phyloP scores from a whole-genome alignment of 176 grass and related monocot species.

The Pontederia crassipes region DNA sequence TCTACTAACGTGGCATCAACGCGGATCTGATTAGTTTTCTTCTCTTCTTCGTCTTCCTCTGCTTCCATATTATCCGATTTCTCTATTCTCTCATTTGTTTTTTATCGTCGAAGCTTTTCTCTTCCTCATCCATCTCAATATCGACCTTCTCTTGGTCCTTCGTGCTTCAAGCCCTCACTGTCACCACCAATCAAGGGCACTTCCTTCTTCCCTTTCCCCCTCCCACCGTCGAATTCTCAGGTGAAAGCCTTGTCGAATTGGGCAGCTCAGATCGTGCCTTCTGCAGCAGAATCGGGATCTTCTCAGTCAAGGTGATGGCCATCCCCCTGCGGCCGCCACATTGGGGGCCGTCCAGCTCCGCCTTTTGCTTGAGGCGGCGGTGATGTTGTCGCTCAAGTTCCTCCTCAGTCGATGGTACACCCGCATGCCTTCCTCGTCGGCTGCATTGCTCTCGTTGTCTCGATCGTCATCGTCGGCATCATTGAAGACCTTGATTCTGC shows the following conservation, averaged over 20 bases:
- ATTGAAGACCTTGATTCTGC: conserved; percentile 78
- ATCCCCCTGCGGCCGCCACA: conserved; percentile 17
- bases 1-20: no score
- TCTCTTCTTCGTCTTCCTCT: conserved; percentile 28
- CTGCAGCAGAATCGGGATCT: conserved; percentile 23
- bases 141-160: conserved; percentile 1
- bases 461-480: conserved; percentile 12
- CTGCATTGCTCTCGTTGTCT: conserved; percentile 18
- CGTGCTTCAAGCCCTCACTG: conserved; percentile 28
- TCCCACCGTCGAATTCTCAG: conserved; percentile 24
- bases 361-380: conserved; percentile 44
- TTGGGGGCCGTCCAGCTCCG: conserved; percentile 33
- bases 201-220: conserved; percentile 35
- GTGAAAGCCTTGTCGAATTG: conserved; percentile 8
- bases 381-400: conserved; percentile 45
- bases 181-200: neutral
- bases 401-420: conserved; percentile 49
- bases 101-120: conserved; percentile 27
- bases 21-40: conserved; percentile 2
- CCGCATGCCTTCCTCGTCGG: conserved; percentile 63
- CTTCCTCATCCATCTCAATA: conserved; percentile 30
- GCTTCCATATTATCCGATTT: conserved; percentile 19
- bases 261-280: conserved; percentile 44
- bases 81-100: conserved; percentile 22
- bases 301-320: conserved; percentile 27